Conservation (phyloP, 2,329 filamentous ascomycete species). For the Fusarium sp. region DNA sequence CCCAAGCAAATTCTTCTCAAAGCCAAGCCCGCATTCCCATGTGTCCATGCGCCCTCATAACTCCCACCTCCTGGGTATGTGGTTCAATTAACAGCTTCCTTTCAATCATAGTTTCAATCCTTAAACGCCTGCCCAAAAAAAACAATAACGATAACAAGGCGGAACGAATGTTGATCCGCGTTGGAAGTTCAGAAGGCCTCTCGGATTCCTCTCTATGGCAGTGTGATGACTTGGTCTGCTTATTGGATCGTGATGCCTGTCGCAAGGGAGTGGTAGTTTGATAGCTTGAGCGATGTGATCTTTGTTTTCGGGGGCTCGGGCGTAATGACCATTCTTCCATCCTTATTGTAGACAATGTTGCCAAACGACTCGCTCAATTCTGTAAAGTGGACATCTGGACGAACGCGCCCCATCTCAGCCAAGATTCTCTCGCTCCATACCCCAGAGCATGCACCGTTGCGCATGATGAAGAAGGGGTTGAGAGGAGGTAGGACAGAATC, state of each 20-base stretch:
- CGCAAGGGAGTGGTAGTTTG: slow-evolving; percentile 67
- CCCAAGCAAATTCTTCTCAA: slow-evolving; percentile 36
- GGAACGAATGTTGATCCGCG: not conserved
- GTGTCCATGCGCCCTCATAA: slow-evolving; percentile 46
- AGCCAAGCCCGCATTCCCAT: slow-evolving; percentile 26
- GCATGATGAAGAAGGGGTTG: slow-evolving; percentile 78
- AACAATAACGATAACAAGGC: slow-evolving; percentile 27
- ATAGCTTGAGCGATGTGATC: slow-evolving; percentile 67
- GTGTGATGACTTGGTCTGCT: slow-evolving; percentile 2
- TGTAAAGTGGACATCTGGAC: slow-evolving; percentile 69
- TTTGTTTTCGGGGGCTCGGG: slow-evolving; percentile 66
- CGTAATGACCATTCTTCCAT: slow-evolving; percentile 68
- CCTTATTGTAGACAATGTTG: slow-evolving; percentile 69
- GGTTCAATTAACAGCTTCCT: slow-evolving; percentile 41
- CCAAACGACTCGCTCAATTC: slow-evolving; percentile 75
- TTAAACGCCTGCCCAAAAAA: slow-evolving; percentile 42
- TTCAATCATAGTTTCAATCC: slow-evolving; percentile 27
- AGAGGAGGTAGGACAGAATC: slow-evolving; percentile 77
- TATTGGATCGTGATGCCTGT: slow-evolving; percentile 55
- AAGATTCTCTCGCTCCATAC: slow-evolving; percentile 80
- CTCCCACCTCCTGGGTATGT: slow-evolving; percentile 48
- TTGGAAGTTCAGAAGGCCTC: not conserved
- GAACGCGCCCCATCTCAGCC: slow-evolving; percentile 67
- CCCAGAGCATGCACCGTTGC: slow-evolving; percentile 71
- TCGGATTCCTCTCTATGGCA: not conserved